Conservation (phyloP, 2,329 filamentous ascomycete genomes). For the Davidsoniella neocaledoniae region DNA sequence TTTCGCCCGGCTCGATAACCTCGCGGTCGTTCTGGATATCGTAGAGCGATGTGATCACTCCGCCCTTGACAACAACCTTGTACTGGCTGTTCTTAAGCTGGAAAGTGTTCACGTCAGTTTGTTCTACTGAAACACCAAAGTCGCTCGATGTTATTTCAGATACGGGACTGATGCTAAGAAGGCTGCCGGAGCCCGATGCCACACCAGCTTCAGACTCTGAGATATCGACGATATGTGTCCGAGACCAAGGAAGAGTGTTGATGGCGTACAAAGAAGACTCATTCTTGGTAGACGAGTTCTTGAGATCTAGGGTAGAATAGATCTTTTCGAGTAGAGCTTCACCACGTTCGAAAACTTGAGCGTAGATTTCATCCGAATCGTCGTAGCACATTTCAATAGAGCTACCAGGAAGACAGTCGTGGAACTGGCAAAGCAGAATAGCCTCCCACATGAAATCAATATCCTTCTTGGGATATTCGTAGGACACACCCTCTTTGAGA, state of each 20-base stretch:
- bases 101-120: constrained; percentile 46
- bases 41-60: constrained; percentile 69
- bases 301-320: constrained; percentile 48
- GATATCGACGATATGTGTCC: constrained; percentile 55
- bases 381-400: constrained; percentile 97
- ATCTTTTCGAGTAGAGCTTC: constrained; percentile 55
- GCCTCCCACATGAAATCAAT: constrained; percentile 93
- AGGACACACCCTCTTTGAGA: constrained; percentile 47
- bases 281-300: constrained; percentile 24
- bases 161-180: constrained; percentile 34
- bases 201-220: constrained; percentile 36
- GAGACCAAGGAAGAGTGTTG: constrained; percentile 78
- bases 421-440: constrained; percentile 86
- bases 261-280: constrained; percentile 44
- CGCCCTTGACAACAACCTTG: constrained; percentile 52
- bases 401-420: constrained; percentile 89
- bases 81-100: constrained; percentile 66
- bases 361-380: constrained; percentile 82
- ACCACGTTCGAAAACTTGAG: constrained; percentile 62
- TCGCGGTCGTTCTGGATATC: constrained; percentile 61
- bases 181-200: constrained; percentile 37
- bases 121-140: constrained; percentile 31
- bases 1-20: constrained; percentile 53
- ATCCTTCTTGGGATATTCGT: constrained; percentile 86
- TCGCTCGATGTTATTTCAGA: constrained; percentile 27